Conservation (phyloP, 805 yeast species). For the Wickerhamomyces tratensis region DNA sequence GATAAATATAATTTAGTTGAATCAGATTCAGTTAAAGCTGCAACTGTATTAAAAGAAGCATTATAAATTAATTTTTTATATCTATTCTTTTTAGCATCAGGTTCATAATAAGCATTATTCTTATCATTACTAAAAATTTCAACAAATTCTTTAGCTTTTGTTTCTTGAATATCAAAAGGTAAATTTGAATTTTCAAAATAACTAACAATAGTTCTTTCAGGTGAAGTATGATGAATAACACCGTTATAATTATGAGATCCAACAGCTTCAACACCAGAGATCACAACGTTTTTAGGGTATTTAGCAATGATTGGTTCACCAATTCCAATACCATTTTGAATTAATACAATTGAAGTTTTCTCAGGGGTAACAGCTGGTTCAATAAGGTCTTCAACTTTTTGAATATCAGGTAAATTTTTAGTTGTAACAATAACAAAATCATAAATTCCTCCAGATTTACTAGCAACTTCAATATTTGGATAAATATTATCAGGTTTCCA, state of each 20-base stretch:
- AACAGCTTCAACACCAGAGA: conserved; percentile 56
- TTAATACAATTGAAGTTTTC: conserved; percentile 38
- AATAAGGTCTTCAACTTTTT: conserved; percentile 38
- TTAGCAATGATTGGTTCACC: conserved; percentile 40
- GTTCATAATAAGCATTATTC: conserved; percentile 31
- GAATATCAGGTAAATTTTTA: conserved; percentile 58
- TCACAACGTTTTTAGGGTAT: conserved; percentile 40
- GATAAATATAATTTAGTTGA: conserved; percentile 41
- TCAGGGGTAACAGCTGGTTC: conserved; percentile 37
- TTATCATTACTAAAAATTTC: conserved; percentile 33
- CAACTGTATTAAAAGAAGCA: conserved; percentile 53
- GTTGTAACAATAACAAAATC: conserved; percentile 55
- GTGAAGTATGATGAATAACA: conserved; percentile 33
- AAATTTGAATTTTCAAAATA: conserved; percentile 33
- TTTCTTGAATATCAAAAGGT: conserved; percentile 12
- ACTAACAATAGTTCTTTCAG: conserved; percentile 36
- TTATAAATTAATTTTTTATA: conserved; percentile 66
- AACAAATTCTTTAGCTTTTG: conserved; percentile 34
- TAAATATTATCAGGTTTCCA: conserved; percentile 40
- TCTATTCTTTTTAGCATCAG: conserved; percentile 41
- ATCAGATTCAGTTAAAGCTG: conserved; percentile 50
- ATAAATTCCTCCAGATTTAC: conserved; percentile 25
- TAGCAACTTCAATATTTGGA: conserved; percentile 32
- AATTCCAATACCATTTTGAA: conserved; percentile 58
- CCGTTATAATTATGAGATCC: conserved; percentile 42